These are phyloP conservation scores for Leishmania lainsoni DNA, from an alignment of 208 protist species.

Conservation along the genomic window DNA sequence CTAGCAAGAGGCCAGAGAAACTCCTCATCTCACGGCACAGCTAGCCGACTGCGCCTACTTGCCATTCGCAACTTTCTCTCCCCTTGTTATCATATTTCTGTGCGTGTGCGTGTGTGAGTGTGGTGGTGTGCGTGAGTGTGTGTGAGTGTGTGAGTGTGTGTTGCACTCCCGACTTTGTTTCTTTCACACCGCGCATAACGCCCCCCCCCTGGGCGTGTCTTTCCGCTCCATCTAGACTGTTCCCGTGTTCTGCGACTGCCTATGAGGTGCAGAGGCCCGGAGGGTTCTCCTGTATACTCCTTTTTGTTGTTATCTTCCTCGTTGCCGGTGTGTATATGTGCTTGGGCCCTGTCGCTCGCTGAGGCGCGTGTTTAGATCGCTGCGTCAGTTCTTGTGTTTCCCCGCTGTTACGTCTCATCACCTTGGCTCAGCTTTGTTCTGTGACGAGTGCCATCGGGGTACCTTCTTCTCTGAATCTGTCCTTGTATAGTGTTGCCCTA, in stretches of 20 bases:
- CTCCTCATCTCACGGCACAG: constrained; percentile 7
- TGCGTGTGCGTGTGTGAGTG: too few relatives aligned
- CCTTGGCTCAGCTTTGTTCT: neutral
- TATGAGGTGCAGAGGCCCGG: neutral
- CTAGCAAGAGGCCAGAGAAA: neutral
- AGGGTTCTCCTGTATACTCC: neutral
- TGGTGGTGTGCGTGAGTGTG: neutral
- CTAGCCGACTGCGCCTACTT: neutral
- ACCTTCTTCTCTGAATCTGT: neutral
- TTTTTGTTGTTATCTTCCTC: neutral
- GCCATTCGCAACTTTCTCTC: neutral
- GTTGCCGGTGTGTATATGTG: neutral
- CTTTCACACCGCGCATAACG: too few relatives aligned
- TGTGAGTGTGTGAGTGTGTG: neutral
- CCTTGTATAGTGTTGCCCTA: neutral
- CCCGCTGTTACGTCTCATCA: neutral
- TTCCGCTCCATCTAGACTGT: neutral
- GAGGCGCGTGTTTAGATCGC: neutral
- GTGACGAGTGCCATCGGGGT: neutral
- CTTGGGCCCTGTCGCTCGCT: neutral
- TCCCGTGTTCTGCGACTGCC: neutral
- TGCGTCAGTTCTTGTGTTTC: neutral
- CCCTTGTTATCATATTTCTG: neutral
- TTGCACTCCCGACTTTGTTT: neutral
- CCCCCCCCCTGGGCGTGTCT: neutral